Evolutionary conservation across 179 eudicot species (phyloP), one percentile per base, ranked within the genome.

Genomic region (Camellia oleifera): DNA sequence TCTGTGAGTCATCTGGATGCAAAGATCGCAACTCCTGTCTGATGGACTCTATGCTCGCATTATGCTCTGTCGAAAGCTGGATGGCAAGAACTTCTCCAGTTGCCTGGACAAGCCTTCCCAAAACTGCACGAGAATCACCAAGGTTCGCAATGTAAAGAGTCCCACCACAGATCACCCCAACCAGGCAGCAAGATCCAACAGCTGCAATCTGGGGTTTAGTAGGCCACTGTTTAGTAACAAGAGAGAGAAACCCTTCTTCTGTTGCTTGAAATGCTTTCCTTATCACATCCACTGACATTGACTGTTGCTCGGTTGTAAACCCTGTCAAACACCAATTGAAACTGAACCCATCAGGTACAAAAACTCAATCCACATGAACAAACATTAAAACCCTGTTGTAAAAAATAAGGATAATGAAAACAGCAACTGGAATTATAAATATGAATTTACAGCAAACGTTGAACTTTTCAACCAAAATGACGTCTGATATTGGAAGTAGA

Each of bases 91-190:
- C 88, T 75, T 86, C 90, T 40, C 91, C 90, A 56, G 91, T 90
- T 8, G 90, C 89, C 83, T 78, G 81, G 17, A 87, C 91, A 78
- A 82, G 67, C 78, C 87, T 87, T 48, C 93, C 93, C 71, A 90
- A 82, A 82, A 90, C 91, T 70, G 91, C 93, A 70, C 93, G 93
- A 32, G 93, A 90, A 63, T 90, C 93, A 63, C 93, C 93, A 61
- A 81, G 81, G 77, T 86, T 90, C 58, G 93, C 93, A 73, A 88
- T 83, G 81, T 90, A 90, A 53, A 90, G 89, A 54, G 80, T 83
- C 63, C 90, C 91, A 83, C 73, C 75, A 71, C 89, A 86, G 54
- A 88, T 84, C 65, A 90, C 90, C 63, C 93, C 91, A 77, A 86
- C 90, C 82, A 90, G 78, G 70, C 93, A 90, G 80, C 93, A 90